These are phyloP conservation scores for Scheffersomyces parashehatae DNA, from an alignment of 1,139 yeast genomes.

Conservation along the genomic window DNA sequence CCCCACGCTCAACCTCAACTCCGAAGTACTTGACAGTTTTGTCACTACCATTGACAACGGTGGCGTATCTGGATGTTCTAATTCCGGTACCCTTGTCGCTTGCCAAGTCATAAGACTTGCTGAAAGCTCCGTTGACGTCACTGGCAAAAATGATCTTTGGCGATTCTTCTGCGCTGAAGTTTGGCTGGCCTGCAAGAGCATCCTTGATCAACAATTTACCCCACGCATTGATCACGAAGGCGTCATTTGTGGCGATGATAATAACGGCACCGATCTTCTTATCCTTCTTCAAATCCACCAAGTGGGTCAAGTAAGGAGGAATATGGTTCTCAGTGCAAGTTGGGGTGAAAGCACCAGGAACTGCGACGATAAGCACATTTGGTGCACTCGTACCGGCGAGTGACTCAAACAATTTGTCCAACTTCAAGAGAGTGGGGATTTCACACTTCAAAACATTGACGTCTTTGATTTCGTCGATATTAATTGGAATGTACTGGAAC, in stretches of 20 bases:
- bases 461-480: constrained; percentile 14
- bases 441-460: constrained; percentile 24
- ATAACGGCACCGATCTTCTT: constrained; percentile 23
- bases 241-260: constrained; percentile 28
- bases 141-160: constrained; percentile 27
- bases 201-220: constrained; percentile 27
- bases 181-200: constrained; percentile 7
- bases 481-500: constrained; percentile 28
- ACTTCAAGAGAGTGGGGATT: constrained; percentile 22
- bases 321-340: constrained; percentile 33
- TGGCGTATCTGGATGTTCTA: constrained; percentile 74
- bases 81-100: constrained; percentile 52
- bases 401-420: constrained; percentile 21
- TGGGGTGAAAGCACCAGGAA: constrained; percentile 35
- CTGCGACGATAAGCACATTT: constrained; percentile 26
- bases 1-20: constrained; percentile 31
- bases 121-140: constrained; percentile 27
- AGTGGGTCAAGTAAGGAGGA: constrained; percentile 25
- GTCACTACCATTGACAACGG: constrained; percentile 50
- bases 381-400: constrained; percentile 13
- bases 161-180: constrained; percentile 8
- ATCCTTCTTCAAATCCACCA: constrained; percentile 19
- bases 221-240: constrained; percentile 32
- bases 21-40: constrained; percentile 17
- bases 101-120: constrained; percentile 20